phyloP scores from a whole-genome alignment of 2,329 filamentous ascomycete genomes.

The Microcyclosporella mali region DNA sequence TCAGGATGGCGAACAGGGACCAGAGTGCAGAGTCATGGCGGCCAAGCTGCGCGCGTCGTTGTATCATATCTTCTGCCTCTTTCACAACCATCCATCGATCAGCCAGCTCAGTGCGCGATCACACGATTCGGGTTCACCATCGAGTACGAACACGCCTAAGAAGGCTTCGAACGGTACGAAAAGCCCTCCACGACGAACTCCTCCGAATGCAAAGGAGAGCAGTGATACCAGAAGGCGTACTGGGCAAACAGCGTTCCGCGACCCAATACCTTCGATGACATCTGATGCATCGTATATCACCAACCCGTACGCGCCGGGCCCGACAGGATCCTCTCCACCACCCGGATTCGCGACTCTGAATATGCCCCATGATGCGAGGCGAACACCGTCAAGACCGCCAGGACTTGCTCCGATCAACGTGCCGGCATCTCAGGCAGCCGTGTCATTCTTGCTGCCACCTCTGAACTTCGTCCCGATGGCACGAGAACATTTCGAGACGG shows the following conservation, averaged over 20 bases:
- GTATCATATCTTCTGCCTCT: constrained; percentile 93
- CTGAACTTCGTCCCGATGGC: constrained; percentile 79
- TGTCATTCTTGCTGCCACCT: constrained; percentile 73
- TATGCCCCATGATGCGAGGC: constrained; percentile 19
- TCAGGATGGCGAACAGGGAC: constrained; percentile 65
- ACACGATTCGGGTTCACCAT: constrained; percentile 19
- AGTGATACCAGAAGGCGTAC: constrained; percentile 16
- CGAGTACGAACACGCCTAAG: constrained; percentile 19
- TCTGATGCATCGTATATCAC: constrained; percentile 48
- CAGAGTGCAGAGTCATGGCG: constrained; percentile 78
- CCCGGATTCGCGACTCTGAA: constrained; percentile 25
- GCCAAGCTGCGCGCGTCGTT: constrained; percentile 91
- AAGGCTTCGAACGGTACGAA: constrained; percentile 7
- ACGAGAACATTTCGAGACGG: constrained; percentile 71
- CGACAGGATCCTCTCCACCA: constrained; percentile 29
- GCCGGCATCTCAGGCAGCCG: constrained; percentile 33
- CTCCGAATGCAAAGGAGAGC: constrained; percentile 15
- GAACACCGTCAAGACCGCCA: constrained; percentile 37
- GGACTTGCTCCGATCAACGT: constrained; percentile 32
- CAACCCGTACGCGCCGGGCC: constrained; percentile 41
- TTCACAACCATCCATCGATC: constrained; percentile 82
- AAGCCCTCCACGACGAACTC: constrained; percentile 17
- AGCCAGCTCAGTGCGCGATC: constrained; percentile 45
- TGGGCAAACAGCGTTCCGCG: constrained; percentile 37
- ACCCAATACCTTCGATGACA: constrained; percentile 43